Conservation (phyloP, 2,329 filamentous ascomycete genomes). For the Stemphylium vesicarium region DNA sequence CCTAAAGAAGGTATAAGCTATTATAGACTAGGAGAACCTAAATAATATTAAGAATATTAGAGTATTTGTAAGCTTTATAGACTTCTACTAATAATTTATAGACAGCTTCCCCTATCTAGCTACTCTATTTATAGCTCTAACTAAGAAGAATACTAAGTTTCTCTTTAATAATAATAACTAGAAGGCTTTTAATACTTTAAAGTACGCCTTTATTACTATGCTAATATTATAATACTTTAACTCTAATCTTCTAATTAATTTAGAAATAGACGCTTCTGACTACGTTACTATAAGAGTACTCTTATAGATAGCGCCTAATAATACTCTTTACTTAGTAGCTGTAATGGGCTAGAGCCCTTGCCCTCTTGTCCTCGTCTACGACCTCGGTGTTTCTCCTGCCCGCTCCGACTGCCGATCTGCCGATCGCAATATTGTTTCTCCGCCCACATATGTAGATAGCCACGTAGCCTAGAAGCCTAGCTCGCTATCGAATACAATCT, state of each 20-base stretch:
- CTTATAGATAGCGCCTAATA: not conserved
- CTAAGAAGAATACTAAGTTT: not conserved
- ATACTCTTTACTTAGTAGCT: not conserved
- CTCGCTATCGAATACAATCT: too few relatives aligned
- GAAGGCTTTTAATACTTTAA: not conserved
- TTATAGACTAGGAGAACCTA: not conserved
- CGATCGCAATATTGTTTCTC: too few relatives aligned
- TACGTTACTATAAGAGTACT: not conserved
- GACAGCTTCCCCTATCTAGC: not conserved
- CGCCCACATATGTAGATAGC: too few relatives aligned
- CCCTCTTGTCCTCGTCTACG: too few relatives aligned
- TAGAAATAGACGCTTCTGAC: not conserved
- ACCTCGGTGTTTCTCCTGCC: too few relatives aligned
- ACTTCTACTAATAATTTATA: conserved; percentile 1
- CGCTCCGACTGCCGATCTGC: too few relatives aligned
- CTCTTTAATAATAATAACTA: not conserved
- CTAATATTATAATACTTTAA: not conserved
- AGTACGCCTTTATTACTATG: not conserved
- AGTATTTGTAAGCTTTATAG: not conserved
- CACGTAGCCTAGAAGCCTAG: too few relatives aligned
- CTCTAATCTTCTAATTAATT: not conserved
- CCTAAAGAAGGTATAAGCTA: not conserved
- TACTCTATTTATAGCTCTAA: not conserved
- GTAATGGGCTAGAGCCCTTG: too few relatives aligned
- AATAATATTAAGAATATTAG: not conserved